These are phyloP conservation scores for Ganoderma lucidum DNA, from an alignment of 1,284 basidiomycete species.

Conservation along the genomic window DNA sequence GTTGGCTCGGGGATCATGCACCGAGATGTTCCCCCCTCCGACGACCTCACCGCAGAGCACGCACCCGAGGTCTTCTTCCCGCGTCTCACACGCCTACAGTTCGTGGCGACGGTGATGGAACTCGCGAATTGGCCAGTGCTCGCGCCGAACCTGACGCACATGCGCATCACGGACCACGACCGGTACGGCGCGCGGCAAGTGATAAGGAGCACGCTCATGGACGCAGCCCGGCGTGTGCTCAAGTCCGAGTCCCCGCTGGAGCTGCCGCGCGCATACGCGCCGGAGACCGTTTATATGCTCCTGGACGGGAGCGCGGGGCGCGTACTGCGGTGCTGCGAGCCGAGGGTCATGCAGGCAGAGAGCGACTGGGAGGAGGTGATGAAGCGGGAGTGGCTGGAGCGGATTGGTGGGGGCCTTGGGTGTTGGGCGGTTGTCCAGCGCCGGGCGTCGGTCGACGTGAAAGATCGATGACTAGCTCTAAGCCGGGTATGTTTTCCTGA, in stretches of 20 bases:
- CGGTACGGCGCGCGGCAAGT: background rate
- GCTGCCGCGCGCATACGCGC: background rate
- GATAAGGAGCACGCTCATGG: background rate
- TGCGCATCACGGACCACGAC: constrained; percentile 8
- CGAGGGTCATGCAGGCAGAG: background rate
- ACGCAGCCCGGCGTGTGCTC: background rate
- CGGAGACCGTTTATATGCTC: background rate
- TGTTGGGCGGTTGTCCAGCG: background rate
- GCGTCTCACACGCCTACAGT: background rate
- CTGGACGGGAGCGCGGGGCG: background rate
- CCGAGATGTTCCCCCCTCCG: background rate
- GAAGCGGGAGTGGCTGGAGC: constrained; percentile 9
- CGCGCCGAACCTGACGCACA: constrained; percentile 4
- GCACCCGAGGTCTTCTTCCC: background rate
- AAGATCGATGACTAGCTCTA: background rate
- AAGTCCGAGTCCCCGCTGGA: background rate
- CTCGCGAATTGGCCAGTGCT: background rate
- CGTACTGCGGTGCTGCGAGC: background rate
- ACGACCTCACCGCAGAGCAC: background rate
- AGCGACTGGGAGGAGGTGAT: constrained; percentile 8
- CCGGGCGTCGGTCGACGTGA: background rate
- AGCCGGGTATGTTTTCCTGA: background rate
- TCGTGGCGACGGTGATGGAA: background rate
- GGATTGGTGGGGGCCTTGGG: background rate
- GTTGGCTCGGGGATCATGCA: background rate